Conservation (phyloP, 257 asterid species). For the Solanum ossicruentum region DNA sequence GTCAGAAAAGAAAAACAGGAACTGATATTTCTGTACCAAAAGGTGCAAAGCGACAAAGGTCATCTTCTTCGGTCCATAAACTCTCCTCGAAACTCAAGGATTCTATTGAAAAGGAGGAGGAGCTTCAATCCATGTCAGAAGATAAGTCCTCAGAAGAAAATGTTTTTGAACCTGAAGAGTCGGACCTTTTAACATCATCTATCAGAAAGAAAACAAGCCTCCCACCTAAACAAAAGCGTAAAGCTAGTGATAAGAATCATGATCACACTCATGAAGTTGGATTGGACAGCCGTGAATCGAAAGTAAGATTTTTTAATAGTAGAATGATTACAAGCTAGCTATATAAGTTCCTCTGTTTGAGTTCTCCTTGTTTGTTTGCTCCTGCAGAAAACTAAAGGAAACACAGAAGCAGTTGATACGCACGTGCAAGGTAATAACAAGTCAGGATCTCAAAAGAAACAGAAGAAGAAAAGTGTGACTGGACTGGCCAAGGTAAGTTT, state of each 20-base stretch:
- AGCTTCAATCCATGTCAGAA: slow-evolving; percentile 39
- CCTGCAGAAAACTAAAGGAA: slow-evolving; percentile 51
- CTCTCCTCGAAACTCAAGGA: slow-evolving; percentile 27
- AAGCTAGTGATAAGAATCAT: slow-evolving; percentile 32
- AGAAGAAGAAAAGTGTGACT: slow-evolving; percentile 29
- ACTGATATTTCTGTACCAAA: slow-evolving; percentile 62
- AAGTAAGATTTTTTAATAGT: slow-evolving; percentile 32
- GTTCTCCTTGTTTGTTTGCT: neutral
- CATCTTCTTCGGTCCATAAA: slow-evolving; percentile 49
- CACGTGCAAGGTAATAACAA: slow-evolving; percentile 29
- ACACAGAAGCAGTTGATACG: slow-evolving; percentile 20
- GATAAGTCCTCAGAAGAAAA: slow-evolving; percentile 28
- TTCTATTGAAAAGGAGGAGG: slow-evolving; percentile 38
- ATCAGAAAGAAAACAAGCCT: slow-evolving; percentile 32
- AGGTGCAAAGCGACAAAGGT: slow-evolving; percentile 38
- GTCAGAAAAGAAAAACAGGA: slow-evolving; percentile 47
- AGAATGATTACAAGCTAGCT: neutral
- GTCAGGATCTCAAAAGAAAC: slow-evolving; percentile 47
- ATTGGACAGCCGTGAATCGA: slow-evolving; percentile 26
- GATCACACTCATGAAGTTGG: slow-evolving; percentile 17
- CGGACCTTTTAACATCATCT: slow-evolving; percentile 35
- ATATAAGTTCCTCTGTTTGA: neutral
- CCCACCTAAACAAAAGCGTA: slow-evolving; percentile 44
- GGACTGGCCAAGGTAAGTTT: slow-evolving; percentile 64
- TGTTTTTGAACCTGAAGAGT: slow-evolving; percentile 35